Base-by-base conservation (phyloP, 176 grass and related monocot species). In the Cymbopogon citratus region DNA sequence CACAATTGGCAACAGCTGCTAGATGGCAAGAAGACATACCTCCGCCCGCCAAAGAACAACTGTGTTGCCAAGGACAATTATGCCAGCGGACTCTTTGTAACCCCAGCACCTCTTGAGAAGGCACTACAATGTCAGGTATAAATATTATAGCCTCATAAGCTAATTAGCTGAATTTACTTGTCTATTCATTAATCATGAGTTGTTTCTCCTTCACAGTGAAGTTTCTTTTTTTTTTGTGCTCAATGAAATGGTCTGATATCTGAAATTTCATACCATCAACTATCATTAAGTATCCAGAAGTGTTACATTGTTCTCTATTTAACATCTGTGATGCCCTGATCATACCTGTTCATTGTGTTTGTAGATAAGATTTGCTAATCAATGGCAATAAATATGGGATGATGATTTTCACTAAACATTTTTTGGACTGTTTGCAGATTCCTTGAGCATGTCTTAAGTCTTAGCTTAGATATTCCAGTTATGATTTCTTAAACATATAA, bases 1-100 rank as follows among this genome's bases (percentile, higher is more conserved):
- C 16, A 60, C 12, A 28, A 13, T 39, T 81, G 46, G 79, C 25
- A 16, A 6, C 10, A 31, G 35, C 19, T 81, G 15, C 67, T 81
- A 26, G 79, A 4, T 81, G 24, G 34, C 78, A 13, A 40, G 51
- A 71, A 9, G 57, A 81, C 66, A 41, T 71, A 60, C 51, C 66
- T 71, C 66, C 52, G 15, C 13, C 24, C 66, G 1, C 15, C 3
- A 60, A 81, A 13, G 9, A 12, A 15, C 1, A 25, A 31, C 36
- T 3, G 2, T 63, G 26, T 31, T 12, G 10, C n/a, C 7, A 1
- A 67, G 33, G 2, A 11, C 54, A 34, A 29, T n/a, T 36, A 12
- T 40, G 67, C 11, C 3, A 6, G 2, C 33, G 1, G 4, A 6
- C 15, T 12, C 41, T 82, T 82, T 18, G 10, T 15, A 31, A 15